Evolutionary conservation across 2,329 filamentous ascomycete genomes (phyloP).

Genomic region (Xylaria sp.): DNA sequence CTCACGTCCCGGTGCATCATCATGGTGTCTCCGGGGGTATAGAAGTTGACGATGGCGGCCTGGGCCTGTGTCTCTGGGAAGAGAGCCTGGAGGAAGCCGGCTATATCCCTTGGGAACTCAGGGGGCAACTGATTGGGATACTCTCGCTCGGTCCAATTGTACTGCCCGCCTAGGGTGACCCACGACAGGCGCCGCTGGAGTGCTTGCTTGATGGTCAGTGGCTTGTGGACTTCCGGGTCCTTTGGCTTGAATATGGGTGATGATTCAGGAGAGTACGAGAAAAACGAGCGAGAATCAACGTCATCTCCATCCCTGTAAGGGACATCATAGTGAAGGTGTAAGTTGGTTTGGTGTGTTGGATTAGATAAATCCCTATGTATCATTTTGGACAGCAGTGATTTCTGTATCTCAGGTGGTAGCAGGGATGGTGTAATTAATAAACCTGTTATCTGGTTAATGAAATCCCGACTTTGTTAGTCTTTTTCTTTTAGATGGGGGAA

Average conservation of each 20-base stretch:
- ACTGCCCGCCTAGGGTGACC: constrained; percentile 94
- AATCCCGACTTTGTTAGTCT: background rate
- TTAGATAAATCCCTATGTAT: constrained; percentile 82
- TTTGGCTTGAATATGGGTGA: constrained; percentile 73
- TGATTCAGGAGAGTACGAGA: constrained; percentile 60
- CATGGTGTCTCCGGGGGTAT: constrained; percentile 89
- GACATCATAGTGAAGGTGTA: constrained; percentile 84
- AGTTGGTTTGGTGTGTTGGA: constrained; percentile 82
- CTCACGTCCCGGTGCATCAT: constrained; percentile 95
- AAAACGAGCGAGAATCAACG: constrained; percentile 61
- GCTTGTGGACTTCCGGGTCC: constrained; percentile 78
- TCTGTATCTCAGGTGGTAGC: constrained; percentile 76
- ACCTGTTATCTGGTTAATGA: constrained; percentile 63
- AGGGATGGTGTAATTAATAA: constrained; percentile 81
- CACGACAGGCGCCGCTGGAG: constrained; percentile 87
- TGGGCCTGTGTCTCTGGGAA: constrained; percentile 84
- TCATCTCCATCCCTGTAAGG: constrained; percentile 61
- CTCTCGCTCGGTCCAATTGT: constrained; percentile 90
- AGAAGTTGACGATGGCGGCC: constrained; percentile 94
- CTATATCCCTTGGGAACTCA: constrained; percentile 79
- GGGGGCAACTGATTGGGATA: constrained; percentile 79
- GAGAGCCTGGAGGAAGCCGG: constrained; percentile 71
- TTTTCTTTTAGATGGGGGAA: constrained; percentile 9
- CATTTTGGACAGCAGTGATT: constrained; percentile 75
- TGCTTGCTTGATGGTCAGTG: constrained; percentile 75